Evolutionary conservation across 2,329 filamentous ascomycete genomes (phyloP), one percentile per base, ranked within the genome.

Genomic region (Xylariaceae sp.): DNA sequence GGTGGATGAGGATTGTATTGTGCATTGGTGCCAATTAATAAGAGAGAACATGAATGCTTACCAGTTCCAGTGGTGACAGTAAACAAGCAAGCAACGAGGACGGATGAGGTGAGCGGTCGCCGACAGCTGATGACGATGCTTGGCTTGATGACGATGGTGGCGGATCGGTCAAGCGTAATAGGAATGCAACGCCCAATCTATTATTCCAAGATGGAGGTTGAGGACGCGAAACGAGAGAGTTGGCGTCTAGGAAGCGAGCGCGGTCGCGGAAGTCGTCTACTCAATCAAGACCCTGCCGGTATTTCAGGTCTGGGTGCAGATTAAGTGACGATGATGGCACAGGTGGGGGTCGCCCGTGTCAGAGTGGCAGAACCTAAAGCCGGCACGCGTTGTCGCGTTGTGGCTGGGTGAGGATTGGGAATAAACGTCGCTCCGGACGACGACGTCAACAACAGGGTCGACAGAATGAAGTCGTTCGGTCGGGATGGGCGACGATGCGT

Each of bases 311-410:
- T 42, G 47, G 52, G 52, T 35, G 47, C 42, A 36, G 49, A 48
- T 44, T 47, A 39, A 49, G 33, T 38, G 19, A 55, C 47, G 41
- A 50, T 41, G 47, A 33, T 18, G 39, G 18, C 31, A 47, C 11
- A 39, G 42, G 44, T 46, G 48, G 44, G 48, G 47, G 44, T 30
- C n/a, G 30, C 15, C 42, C 33, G 39, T 45, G 49, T 39, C 44
- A 44, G 43, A 49, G 48, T 57, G 48, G 54, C 49, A 52, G 54
- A 52, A 33, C 54, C 52, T 52, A 52, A 52, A 52, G 54, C 52
- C 49, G 52, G 43, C 48, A 27, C 41, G 22, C 19, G 38, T 19
- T n/a, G 17, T 17, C 42, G 39, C 48, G 46, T 45, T 45, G 45
- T 40, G 15, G 36, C 17, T 14, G 48, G 33, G 39, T 17, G 40